A percentile compares a stretch with the other conserved stretches of the same genome.
phyloP scores from a whole-genome alignment of 345 rosid genomes.

The Erodium maritimum region DNA sequence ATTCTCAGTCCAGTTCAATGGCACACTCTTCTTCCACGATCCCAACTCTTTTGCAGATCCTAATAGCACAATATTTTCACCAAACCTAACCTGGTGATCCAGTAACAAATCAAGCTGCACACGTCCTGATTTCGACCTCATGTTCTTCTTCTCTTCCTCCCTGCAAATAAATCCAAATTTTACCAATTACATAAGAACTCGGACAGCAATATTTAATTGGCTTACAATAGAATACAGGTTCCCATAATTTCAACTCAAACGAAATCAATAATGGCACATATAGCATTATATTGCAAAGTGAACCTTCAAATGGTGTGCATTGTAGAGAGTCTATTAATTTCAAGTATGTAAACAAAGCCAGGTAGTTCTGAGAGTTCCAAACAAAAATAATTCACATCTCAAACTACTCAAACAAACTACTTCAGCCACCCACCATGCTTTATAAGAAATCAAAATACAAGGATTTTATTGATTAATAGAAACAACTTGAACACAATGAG shows the following conservation, averaged over 20 bases:
- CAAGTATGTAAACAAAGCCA: too few species aligned
- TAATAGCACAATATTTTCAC: slow-evolving; percentile 57
- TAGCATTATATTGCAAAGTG: neutral
- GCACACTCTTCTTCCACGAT: slow-evolving; percentile 72
- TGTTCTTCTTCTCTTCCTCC: slow-evolving; percentile 16
- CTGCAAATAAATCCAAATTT: slow-evolving; percentile 20
- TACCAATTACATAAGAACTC: slow-evolving; percentile 1
- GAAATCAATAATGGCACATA: neutral
- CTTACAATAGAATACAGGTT: neutral
- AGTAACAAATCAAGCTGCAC: slow-evolving; percentile 44
- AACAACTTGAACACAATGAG: neutral
- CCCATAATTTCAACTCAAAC: neutral
- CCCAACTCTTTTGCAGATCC: slow-evolving; percentile 80
- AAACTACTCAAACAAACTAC: too few species aligned
- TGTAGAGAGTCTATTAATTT: neutral
- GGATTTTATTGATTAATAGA: neutral
- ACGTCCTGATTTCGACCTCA: slow-evolving; percentile 20
- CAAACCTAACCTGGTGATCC: slow-evolving; percentile 74
- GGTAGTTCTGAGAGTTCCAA: too few species aligned
- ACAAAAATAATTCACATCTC: too few species aligned
- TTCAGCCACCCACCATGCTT: too few species aligned
- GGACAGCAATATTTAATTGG: neutral
- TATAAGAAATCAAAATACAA: too few species aligned
- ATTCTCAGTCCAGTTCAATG: slow-evolving; percentile 61
- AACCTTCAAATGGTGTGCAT: neutral